Conservation (phyloP, 768 basidiomycete species). For the Postia placenta region DNA sequence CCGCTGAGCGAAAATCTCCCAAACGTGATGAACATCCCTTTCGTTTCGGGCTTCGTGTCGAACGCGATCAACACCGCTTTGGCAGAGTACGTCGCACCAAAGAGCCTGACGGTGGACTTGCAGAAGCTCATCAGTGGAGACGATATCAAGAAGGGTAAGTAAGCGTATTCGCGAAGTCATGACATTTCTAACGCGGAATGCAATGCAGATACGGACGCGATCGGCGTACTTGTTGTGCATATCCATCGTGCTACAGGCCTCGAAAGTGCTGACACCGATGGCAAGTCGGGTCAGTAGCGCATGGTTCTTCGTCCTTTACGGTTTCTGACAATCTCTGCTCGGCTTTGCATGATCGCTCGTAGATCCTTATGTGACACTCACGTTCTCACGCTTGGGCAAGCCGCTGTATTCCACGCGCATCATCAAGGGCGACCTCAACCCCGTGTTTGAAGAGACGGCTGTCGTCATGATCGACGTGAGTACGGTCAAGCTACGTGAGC, state of each 20-base stretch:
- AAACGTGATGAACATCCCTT: constrained; percentile 75
- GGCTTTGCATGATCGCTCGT: constrained; percentile 8
- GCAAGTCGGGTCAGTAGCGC: constrained; percentile 28
- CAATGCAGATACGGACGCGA: constrained; percentile 40
- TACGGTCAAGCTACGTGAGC: constrained; percentile 63
- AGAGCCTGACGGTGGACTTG: constrained; percentile 63
- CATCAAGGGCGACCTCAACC: constrained; percentile 54
- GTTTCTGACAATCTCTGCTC: neutral
- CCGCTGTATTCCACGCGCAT: constrained; percentile 69
- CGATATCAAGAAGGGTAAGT: constrained; percentile 41
- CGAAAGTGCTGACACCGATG: constrained; percentile 30
- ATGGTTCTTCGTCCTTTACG: neutral
- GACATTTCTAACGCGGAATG: neutral
- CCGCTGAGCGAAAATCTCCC: constrained; percentile 58
- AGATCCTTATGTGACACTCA: constrained; percentile 54
- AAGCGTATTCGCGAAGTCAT: neutral
- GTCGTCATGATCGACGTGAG: constrained; percentile 56
- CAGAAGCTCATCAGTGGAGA: constrained; percentile 56
- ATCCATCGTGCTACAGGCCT: constrained; percentile 56
- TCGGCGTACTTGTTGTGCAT: constrained; percentile 62
- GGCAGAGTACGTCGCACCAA: constrained; percentile 62
- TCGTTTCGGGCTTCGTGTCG: constrained; percentile 63
- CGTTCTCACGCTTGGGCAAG: constrained; percentile 57
- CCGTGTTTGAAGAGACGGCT: constrained; percentile 66
- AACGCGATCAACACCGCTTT: constrained; percentile 57